Evolutionary conservation across 1,284 basidiomycete genomes (phyloP).

Genomic region (Peniophora sp.): DNA sequence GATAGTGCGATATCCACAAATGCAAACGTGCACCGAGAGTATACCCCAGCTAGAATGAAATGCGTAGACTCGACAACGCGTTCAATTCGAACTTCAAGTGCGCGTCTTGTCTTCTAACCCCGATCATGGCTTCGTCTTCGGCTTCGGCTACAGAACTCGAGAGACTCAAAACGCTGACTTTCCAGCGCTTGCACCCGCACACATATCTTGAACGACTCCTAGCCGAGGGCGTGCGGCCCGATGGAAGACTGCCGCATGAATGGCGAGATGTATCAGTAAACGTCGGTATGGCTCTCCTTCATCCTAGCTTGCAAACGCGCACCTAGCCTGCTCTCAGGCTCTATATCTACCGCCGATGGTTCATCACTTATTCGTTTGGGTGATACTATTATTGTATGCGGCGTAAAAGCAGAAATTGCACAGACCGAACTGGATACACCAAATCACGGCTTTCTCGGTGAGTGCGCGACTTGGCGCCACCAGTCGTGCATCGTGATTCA

Average conservation of each 20-base stretch:
- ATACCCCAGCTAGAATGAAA: too few relatives aligned
- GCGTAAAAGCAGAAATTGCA: conserved; percentile 90
- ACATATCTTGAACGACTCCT: conserved; percentile 78
- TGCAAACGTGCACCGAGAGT: too few relatives aligned
- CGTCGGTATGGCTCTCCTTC: conserved; percentile 45
- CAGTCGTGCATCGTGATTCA: neutral
- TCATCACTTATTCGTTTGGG: conserved; percentile 87
- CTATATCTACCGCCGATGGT: conserved; percentile 86
- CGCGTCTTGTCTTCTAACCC: too few relatives aligned
- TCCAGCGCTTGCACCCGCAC: conserved; percentile 76
- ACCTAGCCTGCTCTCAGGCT: conserved; percentile 37
- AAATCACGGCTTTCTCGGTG: conserved; percentile 77
- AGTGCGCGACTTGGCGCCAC: conserved; percentile 10
- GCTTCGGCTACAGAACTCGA: conserved; percentile 6
- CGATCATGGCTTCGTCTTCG: conserved; percentile 13
- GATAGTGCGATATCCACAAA: too few relatives aligned
- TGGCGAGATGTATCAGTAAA: conserved; percentile 70
- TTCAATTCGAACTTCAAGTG: too few relatives aligned
- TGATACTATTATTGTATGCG: conserved; percentile 86
- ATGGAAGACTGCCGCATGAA: conserved; percentile 55
- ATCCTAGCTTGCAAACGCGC: conserved; percentile 2
- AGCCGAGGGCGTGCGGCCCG: conserved; percentile 62
- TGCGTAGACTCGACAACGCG: too few relatives aligned
- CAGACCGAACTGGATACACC: conserved; percentile 78
- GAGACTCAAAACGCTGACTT: conserved; percentile 56